Base-by-base conservation (phyloP, 2,329 filamentous ascomycete genomes). In the Pestalotiopsis sp. region DNA sequence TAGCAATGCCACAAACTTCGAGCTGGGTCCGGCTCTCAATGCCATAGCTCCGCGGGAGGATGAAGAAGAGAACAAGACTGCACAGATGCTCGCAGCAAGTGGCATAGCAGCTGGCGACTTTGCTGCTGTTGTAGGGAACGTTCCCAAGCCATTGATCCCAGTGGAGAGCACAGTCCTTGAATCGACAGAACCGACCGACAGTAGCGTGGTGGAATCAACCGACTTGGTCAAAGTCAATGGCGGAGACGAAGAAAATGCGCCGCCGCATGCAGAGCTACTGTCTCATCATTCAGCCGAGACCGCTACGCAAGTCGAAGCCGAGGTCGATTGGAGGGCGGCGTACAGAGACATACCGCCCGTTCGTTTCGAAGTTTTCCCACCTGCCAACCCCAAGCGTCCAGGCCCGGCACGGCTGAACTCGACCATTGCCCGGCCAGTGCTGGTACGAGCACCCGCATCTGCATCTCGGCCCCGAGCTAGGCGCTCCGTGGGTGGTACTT, bases 1-100 rank as follows among this genome's bases (percentile, higher is more conserved):
- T 71, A 92, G 89, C 78, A 95, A 92, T 73, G 89, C 92, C 45
- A 92, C 91, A 4, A 93, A 94, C 75, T 95, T 96, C 74, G 94
- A 97, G 76, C 88, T 94, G 64, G 93, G 91, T 5, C 93, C 93
- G 5, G 87, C 91, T 6, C 84, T 98, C 68, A 95, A 94, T 72
- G 92, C 95, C 1, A 93, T 98, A 67, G 95, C 95, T 13, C 94
- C 92, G 4, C 90, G 95, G 45, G 94, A 97, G 70, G 94, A 94
- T 25, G 90, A 92, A 6, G 88, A 88, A 12, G 82, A 83, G 36
- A 71, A 74, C 4, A 84, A 84, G 69, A 71, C 79, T 5, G 74
- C 74, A 2, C 78, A 80, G 23, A 70, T 73, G 12, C 75, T 78
- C 3, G 78, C 72, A 36, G 75, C 76, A 58, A 75, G 73, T 56